Evolutionary conservation across 1,284 basidiomycete genomes (phyloP).

Genomic region (Neonothopanus nambi): DNA sequence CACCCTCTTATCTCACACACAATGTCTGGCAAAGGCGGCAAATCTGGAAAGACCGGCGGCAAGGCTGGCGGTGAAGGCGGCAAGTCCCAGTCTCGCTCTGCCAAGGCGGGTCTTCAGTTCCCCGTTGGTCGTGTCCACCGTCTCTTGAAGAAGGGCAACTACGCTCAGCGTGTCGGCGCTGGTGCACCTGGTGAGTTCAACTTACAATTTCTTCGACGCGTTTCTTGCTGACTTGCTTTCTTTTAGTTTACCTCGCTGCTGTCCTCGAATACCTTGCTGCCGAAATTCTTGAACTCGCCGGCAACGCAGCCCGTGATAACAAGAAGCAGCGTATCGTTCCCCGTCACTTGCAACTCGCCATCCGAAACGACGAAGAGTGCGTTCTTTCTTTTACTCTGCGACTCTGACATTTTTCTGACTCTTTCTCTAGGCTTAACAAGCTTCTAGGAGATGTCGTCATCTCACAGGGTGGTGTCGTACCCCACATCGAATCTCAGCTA

Average conservation of each 20-base stretch:
- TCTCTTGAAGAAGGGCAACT: constrained; percentile 85
- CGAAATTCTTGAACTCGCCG: constrained; percentile 85
- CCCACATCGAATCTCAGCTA: constrained; percentile 57
- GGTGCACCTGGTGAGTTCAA: constrained; percentile 69
- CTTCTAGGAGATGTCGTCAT: constrained; percentile 86
- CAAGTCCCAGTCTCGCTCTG: constrained; percentile 75
- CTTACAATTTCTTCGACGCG: neutral
- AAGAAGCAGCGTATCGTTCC: constrained; percentile 93
- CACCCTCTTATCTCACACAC: constrained; percentile 21
- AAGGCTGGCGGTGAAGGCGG: constrained; percentile 49
- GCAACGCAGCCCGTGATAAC: constrained; percentile 79
- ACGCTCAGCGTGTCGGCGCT: constrained; percentile 76
- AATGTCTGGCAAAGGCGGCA: constrained; percentile 51
- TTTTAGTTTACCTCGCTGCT: constrained; percentile 70
- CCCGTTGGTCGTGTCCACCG: constrained; percentile 91
- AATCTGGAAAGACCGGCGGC: constrained; percentile 59
- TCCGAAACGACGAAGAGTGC: constrained; percentile 85
- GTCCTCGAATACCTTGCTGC: constrained; percentile 84
- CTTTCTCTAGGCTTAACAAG: constrained; percentile 56
- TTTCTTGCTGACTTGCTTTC: constrained; percentile 3
- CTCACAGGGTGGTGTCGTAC: constrained; percentile 90
- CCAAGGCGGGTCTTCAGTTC: constrained; percentile 73
- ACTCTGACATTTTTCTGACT: constrained; percentile 15
- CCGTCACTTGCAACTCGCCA: constrained; percentile 87
- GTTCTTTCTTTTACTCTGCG: constrained; percentile 32